Evolutionary conservation across 306 rosid species (phyloP).

Genomic region (Gillenia trifoliata): DNA sequence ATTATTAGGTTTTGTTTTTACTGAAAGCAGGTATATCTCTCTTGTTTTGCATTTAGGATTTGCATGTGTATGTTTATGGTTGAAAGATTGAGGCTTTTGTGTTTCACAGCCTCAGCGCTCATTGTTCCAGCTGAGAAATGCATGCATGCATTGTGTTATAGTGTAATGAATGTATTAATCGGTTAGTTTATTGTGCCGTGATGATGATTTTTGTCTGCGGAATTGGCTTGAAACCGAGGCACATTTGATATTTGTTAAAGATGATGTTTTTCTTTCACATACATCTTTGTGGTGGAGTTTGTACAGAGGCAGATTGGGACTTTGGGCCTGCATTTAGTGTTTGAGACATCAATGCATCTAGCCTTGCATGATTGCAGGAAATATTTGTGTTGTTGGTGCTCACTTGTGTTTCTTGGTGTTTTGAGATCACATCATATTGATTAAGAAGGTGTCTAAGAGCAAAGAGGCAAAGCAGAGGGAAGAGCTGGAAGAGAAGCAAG

Average conservation of each 20-base stretch:
- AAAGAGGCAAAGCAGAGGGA: too few species aligned
- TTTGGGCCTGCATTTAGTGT: background rate
- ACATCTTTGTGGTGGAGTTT: background rate
- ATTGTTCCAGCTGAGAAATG: background rate
- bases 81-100: background rate
- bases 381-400: slow-evolving; percentile 2
- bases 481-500: too few species aligned
- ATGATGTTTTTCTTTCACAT: background rate
- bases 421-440: slow-evolving; percentile 13
- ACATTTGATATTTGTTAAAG: background rate
- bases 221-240: background rate
- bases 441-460: slow-evolving; percentile 43
- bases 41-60: too few species aligned
- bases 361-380: background rate
- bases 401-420: slow-evolving; percentile 21
- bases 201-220: background rate
- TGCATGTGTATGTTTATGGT: background rate
- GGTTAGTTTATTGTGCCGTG: background rate
- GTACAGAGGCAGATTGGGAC: background rate
- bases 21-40: too few species aligned
- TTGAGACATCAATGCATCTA: background rate
- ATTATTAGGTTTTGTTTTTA: background rate
- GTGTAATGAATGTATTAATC: background rate
- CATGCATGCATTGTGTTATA: background rate
- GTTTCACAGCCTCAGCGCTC: background rate